Percentiles rank a stretch among this genome's conserved stretches.
These are phyloP conservation scores for Trifolium repens DNA, from an alignment of 306 rosid species.

Conservation along the genomic window DNA sequence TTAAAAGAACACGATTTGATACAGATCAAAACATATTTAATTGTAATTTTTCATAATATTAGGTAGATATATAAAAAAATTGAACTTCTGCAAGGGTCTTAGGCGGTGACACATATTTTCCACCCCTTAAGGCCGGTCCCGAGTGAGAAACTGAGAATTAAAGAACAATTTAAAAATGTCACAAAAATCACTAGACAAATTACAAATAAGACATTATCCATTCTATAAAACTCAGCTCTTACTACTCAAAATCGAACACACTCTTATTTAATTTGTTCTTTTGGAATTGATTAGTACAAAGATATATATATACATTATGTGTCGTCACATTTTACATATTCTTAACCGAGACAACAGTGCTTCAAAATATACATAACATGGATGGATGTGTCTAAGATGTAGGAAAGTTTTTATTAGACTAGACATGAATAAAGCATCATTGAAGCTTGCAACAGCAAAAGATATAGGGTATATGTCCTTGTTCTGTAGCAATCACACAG, in stretches of 20 bases:
- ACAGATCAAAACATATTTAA: too few species aligned
- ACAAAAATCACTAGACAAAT: constrained; percentile 3
- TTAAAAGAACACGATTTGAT: too few species aligned
- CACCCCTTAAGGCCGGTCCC: too few species aligned
- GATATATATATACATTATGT: neutral
- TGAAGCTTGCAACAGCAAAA: constrained; percentile 27
- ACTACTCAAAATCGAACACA: too few species aligned
- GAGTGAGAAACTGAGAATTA: too few species aligned
- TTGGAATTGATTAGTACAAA: constrained; percentile 9
- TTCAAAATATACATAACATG: constrained; percentile 19
- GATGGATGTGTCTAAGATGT: neutral
- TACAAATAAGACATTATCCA: neutral
- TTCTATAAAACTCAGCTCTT: too few species aligned
- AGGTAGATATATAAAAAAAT: too few species aligned
- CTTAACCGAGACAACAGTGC: constrained; percentile 22
- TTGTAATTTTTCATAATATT: too few species aligned
- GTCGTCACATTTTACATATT: constrained; percentile 31
- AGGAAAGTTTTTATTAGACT: constrained; percentile 14
- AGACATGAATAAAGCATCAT: constrained; percentile 30
- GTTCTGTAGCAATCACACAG: constrained; percentile 51
- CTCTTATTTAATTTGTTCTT: neutral
- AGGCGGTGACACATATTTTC: too few species aligned
- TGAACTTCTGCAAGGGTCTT: too few species aligned
- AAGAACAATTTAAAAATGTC: neutral
- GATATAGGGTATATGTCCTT: constrained; percentile 56